These are phyloP conservation scores for Paratinospora sagittata DNA, from an alignment of 164 flowering plant species.

Conservation along the genomic window DNA sequence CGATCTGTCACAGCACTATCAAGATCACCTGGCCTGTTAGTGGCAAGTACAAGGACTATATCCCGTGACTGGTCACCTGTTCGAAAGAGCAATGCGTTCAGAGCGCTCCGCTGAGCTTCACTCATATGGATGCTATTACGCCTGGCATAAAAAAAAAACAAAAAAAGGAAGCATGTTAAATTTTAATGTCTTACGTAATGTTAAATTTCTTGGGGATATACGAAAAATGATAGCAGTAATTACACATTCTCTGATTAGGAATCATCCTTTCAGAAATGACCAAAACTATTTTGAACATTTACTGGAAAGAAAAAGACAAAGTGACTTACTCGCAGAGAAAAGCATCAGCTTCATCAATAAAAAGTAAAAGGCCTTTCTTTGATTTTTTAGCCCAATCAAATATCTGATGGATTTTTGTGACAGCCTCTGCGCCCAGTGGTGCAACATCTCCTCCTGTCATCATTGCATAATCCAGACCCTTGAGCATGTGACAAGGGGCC, in stretches of 20 bases:
- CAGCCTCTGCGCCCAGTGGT: conserved; percentile 88
- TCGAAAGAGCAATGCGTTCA: conserved; percentile 83
- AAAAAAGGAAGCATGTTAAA: not conserved
- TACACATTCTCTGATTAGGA: too few species aligned
- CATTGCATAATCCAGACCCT: conserved; percentile 99
- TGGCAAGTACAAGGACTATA: conserved; percentile 88
- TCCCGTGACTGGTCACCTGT: conserved; percentile 97
- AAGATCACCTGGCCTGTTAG: conserved; percentile 89
- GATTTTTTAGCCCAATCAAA: conserved; percentile 94
- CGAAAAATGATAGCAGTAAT: too few species aligned
- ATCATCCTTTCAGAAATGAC: too few species aligned
- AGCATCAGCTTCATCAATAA: conserved; percentile 95
- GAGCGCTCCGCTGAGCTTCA: conserved; percentile 95
- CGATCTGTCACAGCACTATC: conserved; percentile 85
- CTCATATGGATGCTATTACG: conserved; percentile 92
- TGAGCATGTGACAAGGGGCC: conserved; percentile 10
- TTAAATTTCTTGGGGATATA: not conserved
- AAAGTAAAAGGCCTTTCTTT: conserved; percentile 70
- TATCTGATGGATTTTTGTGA: conserved; percentile 85
- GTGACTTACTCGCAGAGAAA: conserved; percentile 88
- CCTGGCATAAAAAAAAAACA: conserved; percentile 40
- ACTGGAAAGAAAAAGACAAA: not conserved
- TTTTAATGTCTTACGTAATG: not conserved
- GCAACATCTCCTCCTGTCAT: conserved; percentile 99
- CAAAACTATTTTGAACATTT: not conserved